phyloP scores from a whole-genome alignment of 1,139 yeast species.

The Geotrichum candidum region DNA sequence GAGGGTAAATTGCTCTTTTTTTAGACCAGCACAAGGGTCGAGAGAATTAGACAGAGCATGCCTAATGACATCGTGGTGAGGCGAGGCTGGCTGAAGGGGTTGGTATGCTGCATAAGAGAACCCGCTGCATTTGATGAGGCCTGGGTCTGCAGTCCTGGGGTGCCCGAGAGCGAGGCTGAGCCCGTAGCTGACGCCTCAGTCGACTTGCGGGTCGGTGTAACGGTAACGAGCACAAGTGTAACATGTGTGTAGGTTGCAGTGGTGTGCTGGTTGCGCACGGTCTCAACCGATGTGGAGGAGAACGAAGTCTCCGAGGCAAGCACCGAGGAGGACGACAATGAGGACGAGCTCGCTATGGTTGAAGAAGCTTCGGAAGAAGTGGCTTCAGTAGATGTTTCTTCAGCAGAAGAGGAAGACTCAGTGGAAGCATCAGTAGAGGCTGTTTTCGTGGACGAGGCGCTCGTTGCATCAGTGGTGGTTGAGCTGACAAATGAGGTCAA shows the following conservation, averaged over 20 bases:
- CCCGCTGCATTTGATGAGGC: background rate
- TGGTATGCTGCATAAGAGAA: background rate
- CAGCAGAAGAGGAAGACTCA: background rate
- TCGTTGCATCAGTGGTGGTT: background rate
- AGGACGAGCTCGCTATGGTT: background rate
- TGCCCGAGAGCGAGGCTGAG: background rate
- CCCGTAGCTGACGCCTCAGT: background rate
- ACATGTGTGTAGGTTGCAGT: conserved; percentile 13
- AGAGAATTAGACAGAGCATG: background rate
- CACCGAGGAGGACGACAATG: background rate
- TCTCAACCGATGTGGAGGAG: conserved; percentile 2
- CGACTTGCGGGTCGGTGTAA: conserved; percentile 2
- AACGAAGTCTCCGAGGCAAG: background rate
- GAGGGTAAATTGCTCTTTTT: background rate
- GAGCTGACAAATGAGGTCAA: background rate
- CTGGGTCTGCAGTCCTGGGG: conserved; percentile 8
- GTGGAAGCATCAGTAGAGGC: background rate
- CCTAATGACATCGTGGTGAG: background rate
- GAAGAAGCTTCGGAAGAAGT: background rate
- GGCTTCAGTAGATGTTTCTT: background rate
- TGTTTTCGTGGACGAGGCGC: background rate
- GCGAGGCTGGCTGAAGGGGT: background rate
- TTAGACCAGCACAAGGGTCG: background rate
- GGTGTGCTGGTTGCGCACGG: conserved; percentile 10
- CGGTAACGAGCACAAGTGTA: conserved; percentile 11